Percentiles rank a stretch among this genome's conserved stretches.
Conservation (phyloP, 306 rosid species). For the Neltuma alba region DNA sequence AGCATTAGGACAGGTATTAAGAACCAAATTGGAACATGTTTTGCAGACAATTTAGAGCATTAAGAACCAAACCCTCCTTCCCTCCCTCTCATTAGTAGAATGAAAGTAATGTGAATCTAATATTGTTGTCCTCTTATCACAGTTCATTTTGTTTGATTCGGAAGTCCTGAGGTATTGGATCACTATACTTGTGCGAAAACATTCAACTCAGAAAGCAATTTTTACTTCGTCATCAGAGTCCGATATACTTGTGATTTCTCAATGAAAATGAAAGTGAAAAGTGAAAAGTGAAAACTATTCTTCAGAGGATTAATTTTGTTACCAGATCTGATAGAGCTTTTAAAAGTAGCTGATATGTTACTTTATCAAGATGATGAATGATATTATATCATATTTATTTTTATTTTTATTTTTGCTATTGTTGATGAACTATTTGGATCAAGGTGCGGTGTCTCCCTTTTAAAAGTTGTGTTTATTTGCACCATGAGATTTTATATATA, state of each 20-base stretch:
- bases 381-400: not conserved
- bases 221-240: not conserved
- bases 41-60: not conserved
- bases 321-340: not conserved
- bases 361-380: not conserved
- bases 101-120: not conserved
- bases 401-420: not conserved
- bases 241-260: not conserved
- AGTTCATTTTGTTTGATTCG: not conserved
- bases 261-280: not conserved
- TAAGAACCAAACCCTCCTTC: not conserved
- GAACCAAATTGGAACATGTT: slow-evolving; percentile 1
- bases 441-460: slow-evolving; percentile 6
- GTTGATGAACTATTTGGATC: not conserved
- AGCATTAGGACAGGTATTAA: slow-evolving; percentile 90
- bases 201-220: not conserved
- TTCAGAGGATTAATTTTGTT: not conserved
- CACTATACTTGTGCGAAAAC: not conserved
- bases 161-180: not conserved
- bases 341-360: not conserved
- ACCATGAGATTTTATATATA: not conserved
- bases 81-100: not conserved
- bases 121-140: not conserved
- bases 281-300: not conserved
- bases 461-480: slow-evolving; percentile 22